Evolutionary conservation across 495 filamentous ascomycete genomes (phyloP), one percentile per base, ranked within the genome.

Genomic region (Neurospora sp.): DNA sequence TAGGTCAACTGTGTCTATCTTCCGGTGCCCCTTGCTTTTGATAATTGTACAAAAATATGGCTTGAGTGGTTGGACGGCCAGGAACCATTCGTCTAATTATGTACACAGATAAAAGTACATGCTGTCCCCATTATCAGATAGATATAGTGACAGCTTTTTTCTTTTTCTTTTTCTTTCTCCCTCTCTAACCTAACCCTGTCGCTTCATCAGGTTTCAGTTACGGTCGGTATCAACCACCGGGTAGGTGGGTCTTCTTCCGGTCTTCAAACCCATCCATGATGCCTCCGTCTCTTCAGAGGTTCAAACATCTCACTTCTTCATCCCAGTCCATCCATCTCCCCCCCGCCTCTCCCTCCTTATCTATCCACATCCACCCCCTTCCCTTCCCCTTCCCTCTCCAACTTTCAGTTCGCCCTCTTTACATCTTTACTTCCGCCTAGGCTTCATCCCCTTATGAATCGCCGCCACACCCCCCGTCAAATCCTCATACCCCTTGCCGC

Each of bases 371-470:
- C 27, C 27, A 48, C 31, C 8, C 1, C 71, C 68, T 48, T 68
- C 8, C 27, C 2, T 3, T 31, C 2, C 27, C 27, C 27, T 31
- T 31, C 27, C 27, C 12, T 35, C 73, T 41, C 27, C 27, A 35
- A 35, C 31, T 35, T 35, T 35, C 31, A 35, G 31, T 35, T 35
- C 31, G 31, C 31, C 31, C 31, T 35, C 31, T 35, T 31, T 31
- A 31, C 27, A 35, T 4, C 4, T 35, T 4, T 35, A 72, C 38
- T 65, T 45, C 17, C 74, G 48, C 48, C 92, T 73, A 4, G 94
- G 94, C 86, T 99, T 99, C 75, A 99, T 89, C 22, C 96, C 96
- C 86, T 94, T 97, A 82, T 98, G 96, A 76, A 98, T 94, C 70
- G 94, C 94, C 14, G 96, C 96, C 79, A 99, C 93, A 0, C 96